These are phyloP conservation scores for Teunomyces atbi DNA, from an alignment of 805 yeast species.

Conservation along the genomic window DNA sequence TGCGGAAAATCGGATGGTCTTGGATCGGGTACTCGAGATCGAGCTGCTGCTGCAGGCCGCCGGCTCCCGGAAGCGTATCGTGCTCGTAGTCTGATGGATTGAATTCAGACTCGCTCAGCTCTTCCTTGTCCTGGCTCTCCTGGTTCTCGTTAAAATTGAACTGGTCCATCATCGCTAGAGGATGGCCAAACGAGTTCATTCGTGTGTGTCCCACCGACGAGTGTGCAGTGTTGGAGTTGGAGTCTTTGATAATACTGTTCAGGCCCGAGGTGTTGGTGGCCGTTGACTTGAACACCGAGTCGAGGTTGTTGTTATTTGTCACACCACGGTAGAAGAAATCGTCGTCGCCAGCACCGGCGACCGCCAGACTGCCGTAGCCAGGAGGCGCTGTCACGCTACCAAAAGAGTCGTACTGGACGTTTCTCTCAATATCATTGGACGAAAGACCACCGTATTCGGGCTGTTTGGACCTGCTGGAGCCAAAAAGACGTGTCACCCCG, in stretches of 20 bases:
- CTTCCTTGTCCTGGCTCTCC: conserved; percentile 11
- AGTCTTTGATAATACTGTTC: conserved; percentile 4
- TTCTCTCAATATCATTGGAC: conserved; percentile 25
- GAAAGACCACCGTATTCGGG: neutral
- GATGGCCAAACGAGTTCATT: conserved; percentile 26
- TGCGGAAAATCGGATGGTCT: conserved; percentile 4
- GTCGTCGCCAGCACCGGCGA: conserved; percentile 16
- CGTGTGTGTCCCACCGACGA: conserved; percentile 23
- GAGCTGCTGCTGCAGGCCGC: neutral
- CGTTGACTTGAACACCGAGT: conserved; percentile 30
- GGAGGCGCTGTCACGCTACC: conserved; percentile 8
- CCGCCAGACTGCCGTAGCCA: conserved; percentile 7
- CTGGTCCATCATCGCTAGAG: conserved; percentile 20
- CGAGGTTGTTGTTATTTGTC: conserved; percentile 41
- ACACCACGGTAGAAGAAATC: conserved; percentile 46
- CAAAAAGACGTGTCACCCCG: conserved; percentile 32
- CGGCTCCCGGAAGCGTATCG: conserved; percentile 9
- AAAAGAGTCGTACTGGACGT: conserved; percentile 14
- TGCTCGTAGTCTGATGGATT: conserved; percentile 19
- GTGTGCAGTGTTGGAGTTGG: conserved; percentile 9
- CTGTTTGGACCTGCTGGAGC: conserved; percentile 14
- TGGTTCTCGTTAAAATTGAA: conserved; percentile 18
- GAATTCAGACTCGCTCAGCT: conserved; percentile 12
- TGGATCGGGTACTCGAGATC: conserved; percentile 1
- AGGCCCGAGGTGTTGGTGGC: conserved; percentile 9